Evolutionary conservation across 352 stramenopile species (phyloP), one percentile per base, ranked within the genome.

Genomic region (Phytophthora pluvialis): DNA sequence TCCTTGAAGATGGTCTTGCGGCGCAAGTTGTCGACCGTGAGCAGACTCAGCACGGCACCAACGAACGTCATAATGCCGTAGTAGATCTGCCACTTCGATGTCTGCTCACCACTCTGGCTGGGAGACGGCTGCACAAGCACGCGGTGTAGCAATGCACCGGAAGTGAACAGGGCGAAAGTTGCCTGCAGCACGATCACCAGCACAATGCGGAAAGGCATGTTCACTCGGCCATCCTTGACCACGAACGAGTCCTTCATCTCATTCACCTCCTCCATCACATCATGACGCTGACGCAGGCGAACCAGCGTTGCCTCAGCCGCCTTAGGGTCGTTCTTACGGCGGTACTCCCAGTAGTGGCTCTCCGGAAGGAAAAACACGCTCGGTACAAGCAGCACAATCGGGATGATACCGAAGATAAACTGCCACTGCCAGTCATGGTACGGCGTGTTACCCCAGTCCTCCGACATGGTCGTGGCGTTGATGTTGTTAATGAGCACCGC

Each of bases 1-100:
- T 94, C 88, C 65, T 96, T 96, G 64, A 93, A 89, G 25, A 96
- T 89, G 9, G 88, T 96, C 70, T 96, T 96, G 61, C 88, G 86
- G n/a, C 85, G 86, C 36, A 96, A 60, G 45, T 83, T 94, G 59
- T 96, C 88, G 10, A 96, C 84, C 3, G 79, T 94, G 33, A 95
- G 70, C 45, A 94, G 36, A 35, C 86, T 90, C 59, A 95, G 18
- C 6, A 89, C 25, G 1, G 84, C 71, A 18, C 88, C 88, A 4
- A 90, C 36, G 38, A 96, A 83, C 18, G 73, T 89, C 81, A 90
- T 91, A 16, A 85, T 54, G 1, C 86, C 88, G 61, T 91, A 94
- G 58, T 90, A 92, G 43, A 92, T 77, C 58, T 84, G 70, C 88
- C 88, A 96, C 52, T 80, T 80, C 10, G 84, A 93, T 25, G 81